Base-by-base conservation (phyloP, 1,284 basidiomycete genomes). In the Grifola frondosa region DNA sequence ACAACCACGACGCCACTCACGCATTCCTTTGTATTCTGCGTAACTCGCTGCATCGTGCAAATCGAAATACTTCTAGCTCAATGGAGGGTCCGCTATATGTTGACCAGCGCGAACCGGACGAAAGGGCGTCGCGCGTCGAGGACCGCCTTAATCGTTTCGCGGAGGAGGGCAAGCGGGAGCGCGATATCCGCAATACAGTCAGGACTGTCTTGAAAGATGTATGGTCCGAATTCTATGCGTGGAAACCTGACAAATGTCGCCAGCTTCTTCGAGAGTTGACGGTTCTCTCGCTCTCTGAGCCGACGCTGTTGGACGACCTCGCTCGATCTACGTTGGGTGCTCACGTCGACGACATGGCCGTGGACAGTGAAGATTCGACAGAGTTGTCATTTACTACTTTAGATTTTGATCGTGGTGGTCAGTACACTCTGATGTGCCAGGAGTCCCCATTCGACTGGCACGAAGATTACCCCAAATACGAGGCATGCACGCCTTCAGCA, bases 221-320 rank as follows among this genome's bases (percentile, higher is more conserved):
- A 29, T 71, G 67, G 69, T 20, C 45, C 17, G 56, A 62, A 7
- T 69, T 70, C 47, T 70, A 71, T 37, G 44, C 43, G 13, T 67
- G 65, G 64, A 68, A 69, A 28, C 57, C 57, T 0, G 43, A 16
- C 5, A 37, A 49, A 9, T 54, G 47, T 33, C 20, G 35, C 11
- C 45, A 47, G 13, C 35, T 44, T 16, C 15, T 56, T 8, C 32
- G 25, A 6, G 33, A 39, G 20, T 39, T 57, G 3, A 39, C 36
- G 6, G 40, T 30, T 5, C n/a, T 32, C 16, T 16, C 7, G 17
- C 12, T 21, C 34, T 24, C 41, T n/a, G 6, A 20, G n/a, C 16
- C n/a, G 11, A 16, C 22, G 22, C n/a, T 19, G 6, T 12, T 17
- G 6, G 25, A 43, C 37, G 30, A 30, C 23, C 3, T 30, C 28